phyloP scores from a whole-genome alignment of 768 basidiomycete genomes.

The Leucocoprinus sp. region DNA sequence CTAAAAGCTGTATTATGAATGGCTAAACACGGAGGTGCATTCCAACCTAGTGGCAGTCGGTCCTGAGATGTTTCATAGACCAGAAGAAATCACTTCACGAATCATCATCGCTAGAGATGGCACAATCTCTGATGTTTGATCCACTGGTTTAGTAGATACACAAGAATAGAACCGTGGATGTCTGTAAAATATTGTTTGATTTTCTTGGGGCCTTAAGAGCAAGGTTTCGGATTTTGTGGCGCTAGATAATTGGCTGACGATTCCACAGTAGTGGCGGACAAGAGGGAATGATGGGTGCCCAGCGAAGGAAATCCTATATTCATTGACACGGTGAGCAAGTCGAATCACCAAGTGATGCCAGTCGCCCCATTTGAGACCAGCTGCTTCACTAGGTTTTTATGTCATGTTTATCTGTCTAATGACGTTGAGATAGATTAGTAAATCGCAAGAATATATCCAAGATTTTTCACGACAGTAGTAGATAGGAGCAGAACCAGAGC shows the following conservation, averaged over 20 bases:
- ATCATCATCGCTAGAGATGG: slow-evolving; percentile 2
- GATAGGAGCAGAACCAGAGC: not conserved
- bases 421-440: too few relatives aligned
- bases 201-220: too few relatives aligned
- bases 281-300: not conserved
- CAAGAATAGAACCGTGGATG: too few relatives aligned
- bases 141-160: not conserved
- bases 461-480: not conserved
- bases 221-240: too few relatives aligned
- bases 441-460: not conserved
- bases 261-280: not conserved
- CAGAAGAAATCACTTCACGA: not conserved
- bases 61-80: not conserved
- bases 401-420: too few relatives aligned
- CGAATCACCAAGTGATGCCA: not conserved
- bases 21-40: not conserved
- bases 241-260: not conserved
- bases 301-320: not conserved
- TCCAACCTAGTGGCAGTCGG: not conserved
- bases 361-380: too few relatives aligned
- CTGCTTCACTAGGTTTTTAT: too few relatives aligned
- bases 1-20: not conserved
- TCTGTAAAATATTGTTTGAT: not conserved
- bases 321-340: not conserved
- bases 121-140: not conserved